Base-by-base conservation (phyloP, 768 basidiomycete species). In the Agrocybe chaxingu region DNA sequence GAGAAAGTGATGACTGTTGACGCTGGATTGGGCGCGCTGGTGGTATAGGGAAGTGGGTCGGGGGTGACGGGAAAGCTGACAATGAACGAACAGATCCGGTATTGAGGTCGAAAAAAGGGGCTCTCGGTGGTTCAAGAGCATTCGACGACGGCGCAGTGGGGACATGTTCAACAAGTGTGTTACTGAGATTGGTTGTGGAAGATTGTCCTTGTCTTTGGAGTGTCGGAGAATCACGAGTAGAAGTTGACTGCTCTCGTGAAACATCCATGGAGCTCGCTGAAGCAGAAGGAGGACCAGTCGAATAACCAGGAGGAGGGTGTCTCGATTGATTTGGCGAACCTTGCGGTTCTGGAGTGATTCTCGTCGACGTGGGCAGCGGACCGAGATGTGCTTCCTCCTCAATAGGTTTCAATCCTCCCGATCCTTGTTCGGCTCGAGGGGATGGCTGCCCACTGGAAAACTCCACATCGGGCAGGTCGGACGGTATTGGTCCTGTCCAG, bases 21-120 rank as follows among this genome's bases (percentile, higher is more conserved):
- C 24, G 39, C 35, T 40, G 38, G n/a, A 50, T 41, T 48, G 43
- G 42, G 37, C 65, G 63, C 13, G 63, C 67, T 29, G 79, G 76
- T 33, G 84, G 87, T 10, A 84, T 66, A 9, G 87, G 87, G 51
- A 85, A 80, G 62, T 89, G 86, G 0, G 79, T 80, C 0, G 88
- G 88, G 11, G 88, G 88, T 0, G 76, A 66, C 18, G 88, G 88
- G 63, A 90, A 90, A 0, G 82, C 84, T 31, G 84, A 86, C 18
- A 90, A 70, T 1, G 86, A 84, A 13, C 84, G 75, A n/a, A 87
- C 74, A 24, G 84, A 83, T 34, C 75, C 77, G 7, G 73, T 72
- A 41, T 74, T 68, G 8, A 70, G 61, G 47, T 77, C 74, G 8
- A 69, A 62, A 18, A 66, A 71, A 42, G 64, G 63, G 31, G 60